These are phyloP conservation scores for Dipteronia dyeriana DNA, from an alignment of 345 rosid genomes.

Conservation along the genomic window DNA sequence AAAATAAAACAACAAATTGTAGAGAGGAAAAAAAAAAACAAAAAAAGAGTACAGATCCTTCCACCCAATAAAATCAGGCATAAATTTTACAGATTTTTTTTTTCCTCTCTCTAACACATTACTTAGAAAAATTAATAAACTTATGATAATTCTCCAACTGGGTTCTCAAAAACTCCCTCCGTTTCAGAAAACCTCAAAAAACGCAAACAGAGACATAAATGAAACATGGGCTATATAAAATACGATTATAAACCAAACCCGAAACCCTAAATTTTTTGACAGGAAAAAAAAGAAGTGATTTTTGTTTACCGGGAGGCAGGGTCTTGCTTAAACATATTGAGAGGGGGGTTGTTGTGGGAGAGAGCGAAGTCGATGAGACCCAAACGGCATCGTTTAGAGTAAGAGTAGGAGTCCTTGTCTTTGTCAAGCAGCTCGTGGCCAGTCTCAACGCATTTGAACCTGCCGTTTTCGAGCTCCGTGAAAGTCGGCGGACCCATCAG, in stretches of 20 bases:
- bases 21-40: neutral
- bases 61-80: neutral
- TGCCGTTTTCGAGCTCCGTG: slow-evolving; percentile 61
- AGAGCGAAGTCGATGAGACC: slow-evolving; percentile 83
- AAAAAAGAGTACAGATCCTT: neutral
- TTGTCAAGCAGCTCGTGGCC: slow-evolving; percentile 73
- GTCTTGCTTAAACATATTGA: slow-evolving; percentile 81
- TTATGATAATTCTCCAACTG: neutral
- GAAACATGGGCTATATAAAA: neutral
- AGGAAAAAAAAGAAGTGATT: neutral
- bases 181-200: neutral
- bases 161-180: neutral
- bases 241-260: neutral
- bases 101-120: neutral
- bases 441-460: slow-evolving; percentile 80
- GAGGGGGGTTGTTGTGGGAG: slow-evolving; percentile 63
- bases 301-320: slow-evolving; percentile 57
- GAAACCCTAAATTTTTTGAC: slow-evolving; percentile 10
- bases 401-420: slow-evolving; percentile 67
- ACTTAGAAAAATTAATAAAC: neutral
- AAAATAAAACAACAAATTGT: neutral
- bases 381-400: slow-evolving; percentile 78
- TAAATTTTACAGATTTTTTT: neutral
- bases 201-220: neutral
- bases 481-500: slow-evolving; percentile 67